phyloP scores from a whole-genome alignment of 208 protist genomes.

The Novymonas esmeraldas region DNA sequence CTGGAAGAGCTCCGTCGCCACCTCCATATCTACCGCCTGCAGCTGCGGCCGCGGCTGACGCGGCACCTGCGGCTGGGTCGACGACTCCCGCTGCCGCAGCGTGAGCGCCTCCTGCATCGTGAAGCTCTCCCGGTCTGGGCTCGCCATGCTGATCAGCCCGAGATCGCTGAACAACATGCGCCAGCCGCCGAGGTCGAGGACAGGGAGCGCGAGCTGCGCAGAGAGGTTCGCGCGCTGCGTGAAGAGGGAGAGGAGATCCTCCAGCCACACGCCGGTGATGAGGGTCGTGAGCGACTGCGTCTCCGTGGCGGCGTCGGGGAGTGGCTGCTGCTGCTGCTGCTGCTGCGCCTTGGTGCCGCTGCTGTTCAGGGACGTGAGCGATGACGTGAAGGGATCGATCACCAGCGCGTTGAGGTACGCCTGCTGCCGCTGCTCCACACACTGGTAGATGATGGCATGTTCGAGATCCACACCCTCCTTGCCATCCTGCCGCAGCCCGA shows the following conservation, averaged over 20 bases:
- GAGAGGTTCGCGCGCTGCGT: slow-evolving; percentile 52
- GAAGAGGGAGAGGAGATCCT: slow-evolving; percentile 78
- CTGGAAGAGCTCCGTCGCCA: slow-evolving; percentile 63
- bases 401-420: slow-evolving; percentile 4
- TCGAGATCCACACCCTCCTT: slow-evolving; percentile 53
- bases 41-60: slow-evolving; percentile 11
- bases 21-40: slow-evolving; percentile 46
- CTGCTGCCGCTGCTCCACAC: slow-evolving; percentile 37
- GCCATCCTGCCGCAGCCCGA: slow-evolving; percentile 62
- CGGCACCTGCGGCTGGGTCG: background rate
- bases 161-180: slow-evolving; percentile 76
- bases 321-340: slow-evolving; percentile 2
- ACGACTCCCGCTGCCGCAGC: background rate
- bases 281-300: slow-evolving; percentile 7
- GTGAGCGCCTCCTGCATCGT: background rate
- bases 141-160: slow-evolving; percentile 41
- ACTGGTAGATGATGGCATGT: slow-evolving; percentile 31
- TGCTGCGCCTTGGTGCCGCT: background rate
- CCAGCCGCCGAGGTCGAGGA: slow-evolving; percentile 80
- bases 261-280: slow-evolving; percentile 25
- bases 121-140: slow-evolving; percentile 2
- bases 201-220: slow-evolving; percentile 68
- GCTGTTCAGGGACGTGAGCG: background rate
- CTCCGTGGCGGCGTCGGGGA: slow-evolving; percentile 15
- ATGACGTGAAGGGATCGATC: background rate